These are phyloP conservation scores for Kurtzmaniella natalensis DNA, from an alignment of 1,139 yeast species.

Conservation along the genomic window DNA sequence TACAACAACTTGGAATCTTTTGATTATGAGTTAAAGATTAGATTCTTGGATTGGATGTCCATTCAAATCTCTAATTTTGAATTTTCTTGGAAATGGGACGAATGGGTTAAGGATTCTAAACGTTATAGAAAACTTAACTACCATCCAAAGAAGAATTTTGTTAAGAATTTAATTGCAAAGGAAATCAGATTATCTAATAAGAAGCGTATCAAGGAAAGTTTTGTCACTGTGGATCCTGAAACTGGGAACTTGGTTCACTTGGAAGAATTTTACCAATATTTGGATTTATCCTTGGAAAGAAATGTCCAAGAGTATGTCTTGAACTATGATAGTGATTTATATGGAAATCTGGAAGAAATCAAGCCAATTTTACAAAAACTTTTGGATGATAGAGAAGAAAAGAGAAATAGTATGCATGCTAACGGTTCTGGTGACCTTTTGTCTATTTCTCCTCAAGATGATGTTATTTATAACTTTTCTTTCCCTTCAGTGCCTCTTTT, in stretches of 20 bases:
- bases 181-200: constrained; percentile 75
- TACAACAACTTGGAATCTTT: constrained; percentile 63
- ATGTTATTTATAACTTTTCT: constrained; percentile 33
- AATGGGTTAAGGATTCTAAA: constrained; percentile 69
- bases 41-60: constrained; percentile 89
- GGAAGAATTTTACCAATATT: constrained; percentile 60
- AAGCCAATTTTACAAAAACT: constrained; percentile 26
- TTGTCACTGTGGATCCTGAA: constrained; percentile 48
- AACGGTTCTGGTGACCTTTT: constrained; percentile 14
- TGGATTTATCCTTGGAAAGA: constrained; percentile 42
- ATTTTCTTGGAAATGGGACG: constrained; percentile 98
- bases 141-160: constrained; percentile 74
- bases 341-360: constrained; percentile 27
- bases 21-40: constrained; percentile 70
- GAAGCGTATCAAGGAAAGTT: constrained; percentile 66
- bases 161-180: constrained; percentile 75
- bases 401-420: constrained; percentile 13
- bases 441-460: constrained; percentile 36
- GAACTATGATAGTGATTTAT: constrained; percentile 35
- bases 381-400: constrained; percentile 27
- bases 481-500: constrained; percentile 35
- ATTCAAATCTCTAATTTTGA: constrained; percentile 91
- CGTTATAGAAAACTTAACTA: constrained; percentile 29
- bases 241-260: constrained; percentile 23
- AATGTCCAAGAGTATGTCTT: constrained; percentile 25